phyloP scores from a whole-genome alignment of 352 stramenopile species.

The Phytophthora agathidicida region DNA sequence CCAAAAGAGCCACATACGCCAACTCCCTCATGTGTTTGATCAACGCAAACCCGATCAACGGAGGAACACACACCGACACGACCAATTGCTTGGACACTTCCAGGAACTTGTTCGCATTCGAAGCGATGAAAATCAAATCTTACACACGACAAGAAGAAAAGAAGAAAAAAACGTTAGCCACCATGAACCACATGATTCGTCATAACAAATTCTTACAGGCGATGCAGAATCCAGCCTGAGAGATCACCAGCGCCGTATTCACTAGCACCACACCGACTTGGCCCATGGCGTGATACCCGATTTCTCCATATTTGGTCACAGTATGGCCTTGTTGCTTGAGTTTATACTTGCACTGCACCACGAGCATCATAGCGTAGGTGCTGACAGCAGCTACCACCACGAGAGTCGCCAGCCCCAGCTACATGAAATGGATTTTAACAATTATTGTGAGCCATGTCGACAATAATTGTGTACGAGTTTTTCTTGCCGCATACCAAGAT shows the following conservation, averaged over 20 bases:
- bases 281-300: conserved; percentile 84
- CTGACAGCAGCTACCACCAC: conserved; percentile 56
- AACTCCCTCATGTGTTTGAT: conserved; percentile 89
- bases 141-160: conserved; percentile 16
- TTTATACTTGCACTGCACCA: conserved; percentile 84
- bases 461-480: conserved; percentile 11
- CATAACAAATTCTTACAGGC: conserved; percentile 64
- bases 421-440: neutral
- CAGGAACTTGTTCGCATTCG: conserved; percentile 85
- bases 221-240: conserved; percentile 89
- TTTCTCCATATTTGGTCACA: conserved; percentile 85
- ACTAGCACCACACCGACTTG: conserved; percentile 69
- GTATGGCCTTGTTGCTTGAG: conserved; percentile 53
- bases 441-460: conserved; percentile 1
- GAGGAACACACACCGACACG: conserved; percentile 62
- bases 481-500: conserved; percentile 61
- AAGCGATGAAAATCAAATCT: conserved; percentile 93
- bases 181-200: too few relatives aligned
- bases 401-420: conserved; percentile 68
- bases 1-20: conserved; percentile 86
- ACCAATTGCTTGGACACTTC: conserved; percentile 58
- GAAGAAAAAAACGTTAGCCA: neutral
- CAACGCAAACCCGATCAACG: conserved; percentile 82
- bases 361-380: conserved; percentile 78
- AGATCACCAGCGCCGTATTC: conserved; percentile 87